Evolutionary conservation across 768 basidiomycete species (phyloP).

Genomic region (Hemileccinum rubropunctum): DNA sequence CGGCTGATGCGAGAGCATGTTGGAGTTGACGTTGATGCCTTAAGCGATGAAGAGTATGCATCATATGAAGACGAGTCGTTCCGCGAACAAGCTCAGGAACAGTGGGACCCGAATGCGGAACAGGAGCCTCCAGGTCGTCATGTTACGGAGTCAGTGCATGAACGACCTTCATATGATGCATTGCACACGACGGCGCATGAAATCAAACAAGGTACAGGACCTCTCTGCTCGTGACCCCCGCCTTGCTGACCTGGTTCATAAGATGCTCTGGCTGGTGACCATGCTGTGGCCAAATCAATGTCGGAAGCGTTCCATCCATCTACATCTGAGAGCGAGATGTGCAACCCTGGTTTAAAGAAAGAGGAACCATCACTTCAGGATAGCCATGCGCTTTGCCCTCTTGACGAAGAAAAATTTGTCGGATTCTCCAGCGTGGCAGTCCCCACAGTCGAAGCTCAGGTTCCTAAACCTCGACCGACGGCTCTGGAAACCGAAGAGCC

Average conservation of each 20-base stretch:
- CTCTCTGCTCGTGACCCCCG: neutral
- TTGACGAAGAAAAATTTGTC: slow-evolving; percentile 46
- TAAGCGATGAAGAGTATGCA: slow-evolving; percentile 75
- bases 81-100: slow-evolving; percentile 48
- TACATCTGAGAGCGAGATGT: neutral
- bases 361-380: slow-evolving; percentile 40
- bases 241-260: slow-evolving; percentile 7
- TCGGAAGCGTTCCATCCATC: slow-evolving; percentile 39
- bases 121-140: slow-evolving; percentile 48
- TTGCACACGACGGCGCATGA: slow-evolving; percentile 38
- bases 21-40: slow-evolving; percentile 89
- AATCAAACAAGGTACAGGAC: slow-evolving; percentile 48
- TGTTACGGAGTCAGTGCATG: slow-evolving; percentile 42
- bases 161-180: slow-evolving; percentile 32
- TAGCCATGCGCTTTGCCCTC: slow-evolving; percentile 52
- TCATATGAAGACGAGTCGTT: slow-evolving; percentile 46
- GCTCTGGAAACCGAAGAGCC: slow-evolving; percentile 28
- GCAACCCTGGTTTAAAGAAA: neutral
- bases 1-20: slow-evolving; percentile 96
- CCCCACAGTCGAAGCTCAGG: slow-evolving; percentile 70
- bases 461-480: slow-evolving; percentile 45
- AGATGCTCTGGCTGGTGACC: slow-evolving; percentile 43
- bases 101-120: slow-evolving; percentile 75
- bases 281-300: slow-evolving; percentile 35
- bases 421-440: slow-evolving; percentile 64